Conservation (phyloP, 805 yeast species). For the Spathaspora gorwiae region DNA sequence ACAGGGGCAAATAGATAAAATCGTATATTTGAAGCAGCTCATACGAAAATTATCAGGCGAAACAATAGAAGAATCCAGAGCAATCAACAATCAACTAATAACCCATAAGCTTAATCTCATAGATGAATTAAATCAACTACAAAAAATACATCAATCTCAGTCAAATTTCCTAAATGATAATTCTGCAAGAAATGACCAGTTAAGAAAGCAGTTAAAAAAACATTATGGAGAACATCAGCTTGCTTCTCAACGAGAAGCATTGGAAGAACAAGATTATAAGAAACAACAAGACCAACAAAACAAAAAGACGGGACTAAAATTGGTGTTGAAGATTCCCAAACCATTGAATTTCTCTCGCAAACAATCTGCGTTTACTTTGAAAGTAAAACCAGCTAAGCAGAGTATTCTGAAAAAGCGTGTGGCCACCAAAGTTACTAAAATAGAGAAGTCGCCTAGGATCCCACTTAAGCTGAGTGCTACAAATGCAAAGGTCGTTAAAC, state of each 20-base stretch:
- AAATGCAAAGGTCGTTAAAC: not conserved
- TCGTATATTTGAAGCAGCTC: conserved; percentile 3
- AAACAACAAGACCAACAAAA: conserved; percentile 1
- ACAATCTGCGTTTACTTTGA: not conserved
- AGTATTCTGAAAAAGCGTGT: too few species aligned
- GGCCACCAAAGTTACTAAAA: not conserved
- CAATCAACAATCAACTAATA: conserved; percentile 26
- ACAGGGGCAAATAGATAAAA: not conserved
- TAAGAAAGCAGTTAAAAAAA: conserved; percentile 25
- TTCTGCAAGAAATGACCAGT: conserved; percentile 12
- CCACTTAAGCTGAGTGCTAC: not conserved
- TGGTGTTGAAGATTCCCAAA: conserved; percentile 12
- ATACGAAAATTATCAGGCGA: conserved; percentile 12
- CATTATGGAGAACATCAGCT: conserved; percentile 35
- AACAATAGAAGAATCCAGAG: conserved; percentile 21
- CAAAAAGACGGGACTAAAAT: conserved; percentile 10
- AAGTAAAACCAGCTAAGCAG: not conserved
- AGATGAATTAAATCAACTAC: conserved; percentile 24
- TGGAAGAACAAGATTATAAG: conserved; percentile 21
- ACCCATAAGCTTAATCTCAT: conserved; percentile 23
- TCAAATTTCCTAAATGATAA: conserved; percentile 5
- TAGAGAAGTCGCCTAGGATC: not conserved
- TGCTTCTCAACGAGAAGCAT: conserved; percentile 35
- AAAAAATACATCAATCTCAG: conserved; percentile 6
- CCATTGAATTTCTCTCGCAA: not conserved